These are phyloP conservation scores for Hypoxylon rubiginosum DNA, from an alignment of 2,329 filamentous ascomycete genomes.

Conservation along the genomic window DNA sequence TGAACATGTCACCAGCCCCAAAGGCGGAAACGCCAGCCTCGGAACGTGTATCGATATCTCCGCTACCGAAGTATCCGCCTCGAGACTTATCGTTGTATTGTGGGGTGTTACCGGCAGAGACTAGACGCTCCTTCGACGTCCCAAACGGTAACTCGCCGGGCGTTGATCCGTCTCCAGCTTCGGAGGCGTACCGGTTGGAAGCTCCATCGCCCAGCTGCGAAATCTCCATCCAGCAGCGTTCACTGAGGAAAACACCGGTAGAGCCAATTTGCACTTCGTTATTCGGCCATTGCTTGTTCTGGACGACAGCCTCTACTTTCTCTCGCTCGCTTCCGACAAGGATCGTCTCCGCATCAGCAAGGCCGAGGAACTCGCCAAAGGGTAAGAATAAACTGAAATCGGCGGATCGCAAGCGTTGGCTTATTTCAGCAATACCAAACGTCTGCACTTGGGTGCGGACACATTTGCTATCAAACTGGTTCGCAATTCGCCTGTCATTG, in stretches of 20 bases:
- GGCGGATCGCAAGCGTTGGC: conserved; percentile 89
- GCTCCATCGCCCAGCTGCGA: conserved; percentile 77
- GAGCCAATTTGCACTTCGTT: conserved; percentile 93
- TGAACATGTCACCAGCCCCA: conserved; percentile 96
- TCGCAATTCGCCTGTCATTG: conserved; percentile 95
- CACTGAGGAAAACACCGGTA: conserved; percentile 95
- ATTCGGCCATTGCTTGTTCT: conserved; percentile 90
- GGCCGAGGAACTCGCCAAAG: conserved; percentile 93
- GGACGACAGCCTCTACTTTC: conserved; percentile 90
- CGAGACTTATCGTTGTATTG: conserved; percentile 81
- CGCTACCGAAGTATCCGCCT: conserved; percentile 82
- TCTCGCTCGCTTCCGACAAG: conserved; percentile 93
- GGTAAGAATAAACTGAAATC: conserved; percentile 97
- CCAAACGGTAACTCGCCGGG: conserved; percentile 70
- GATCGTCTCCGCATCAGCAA: conserved; percentile 85
- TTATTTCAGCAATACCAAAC: conserved; percentile 96
- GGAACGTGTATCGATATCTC: conserved; percentile 86
- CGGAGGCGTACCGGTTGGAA: conserved; percentile 69
- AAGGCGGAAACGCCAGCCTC: conserved; percentile 94
- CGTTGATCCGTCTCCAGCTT: conserved; percentile 72
- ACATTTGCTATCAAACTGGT: conserved; percentile 99
- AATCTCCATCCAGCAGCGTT: conserved; percentile 94
- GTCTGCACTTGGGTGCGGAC: conserved; percentile 95
- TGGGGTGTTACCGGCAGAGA: conserved; percentile 65
- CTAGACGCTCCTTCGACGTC: conserved; percentile 72